Base-by-base conservation (phyloP, 2,329 filamentous ascomycete genomes). In the Calonectria henricotiae region DNA sequence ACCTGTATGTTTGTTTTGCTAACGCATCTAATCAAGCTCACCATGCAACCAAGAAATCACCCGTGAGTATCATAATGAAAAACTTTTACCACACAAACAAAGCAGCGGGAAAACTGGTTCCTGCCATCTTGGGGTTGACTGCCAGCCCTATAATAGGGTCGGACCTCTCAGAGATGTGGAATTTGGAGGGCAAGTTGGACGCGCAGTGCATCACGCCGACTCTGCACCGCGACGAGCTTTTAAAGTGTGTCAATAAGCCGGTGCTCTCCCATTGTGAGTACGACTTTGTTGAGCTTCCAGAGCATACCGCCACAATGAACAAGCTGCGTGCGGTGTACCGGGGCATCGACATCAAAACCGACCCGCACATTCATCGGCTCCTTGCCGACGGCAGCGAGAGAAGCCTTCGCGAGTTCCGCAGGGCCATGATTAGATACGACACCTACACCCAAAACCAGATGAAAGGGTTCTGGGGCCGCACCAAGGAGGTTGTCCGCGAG, bases 91-190 rank as follows among this genome's bases (percentile, higher is more conserved):
- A 90, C 71, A 83, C 84, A 32, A 80, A 79, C 20, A 86, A 85
- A 62, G 72, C 65, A 0, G 72, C 67, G 2, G 85, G 84, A 0
- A 70, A 79, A 0, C 60, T 76, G 0, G 80, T 89, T 1, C 95
- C 95, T 0, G 85, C 86, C 23, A 91, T 98, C 32, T 84, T 98
- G 5, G 95, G 94, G 0, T 85, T 98, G 27, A 95, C 92, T 7
- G 95, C 95, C 0, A 97, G 93, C 71, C 94, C 94, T 0, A 88
- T 94, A 4, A 90, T 92, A 73, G 89, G 86, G 66, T 89, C 88
- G 1, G 87, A 87, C 17, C 79, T 86, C 1, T 81, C 84, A 1
- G 87, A 87, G 41, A 84, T 96, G 15, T 83, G 88, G 80, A 79
- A 80, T 5, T 87, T 97, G 7, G 94, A 97, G 79, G 73, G 79